phyloP scores from a whole-genome alignment of 108 stramenopile genomes.

The Skeletonema potamos region DNA sequence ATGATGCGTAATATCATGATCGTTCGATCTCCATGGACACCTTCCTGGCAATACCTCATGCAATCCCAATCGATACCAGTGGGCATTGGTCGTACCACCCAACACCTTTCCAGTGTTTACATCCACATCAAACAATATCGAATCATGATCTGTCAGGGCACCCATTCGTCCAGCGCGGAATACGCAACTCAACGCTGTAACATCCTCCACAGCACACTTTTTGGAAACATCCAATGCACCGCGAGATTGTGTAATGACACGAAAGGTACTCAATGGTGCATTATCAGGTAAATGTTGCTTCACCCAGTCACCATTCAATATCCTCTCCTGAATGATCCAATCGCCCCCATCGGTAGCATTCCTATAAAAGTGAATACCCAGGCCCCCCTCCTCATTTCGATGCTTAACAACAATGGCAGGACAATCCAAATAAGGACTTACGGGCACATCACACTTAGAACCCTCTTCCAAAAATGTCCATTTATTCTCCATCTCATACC shows the following conservation, averaged over 20 bases:
- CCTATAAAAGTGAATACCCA: constrained; percentile 94
- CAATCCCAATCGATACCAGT: constrained; percentile 95
- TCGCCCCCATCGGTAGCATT: constrained; percentile 94
- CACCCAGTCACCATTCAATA: constrained; percentile 80
- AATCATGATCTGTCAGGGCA: constrained; percentile 94
- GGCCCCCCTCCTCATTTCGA: constrained; percentile 96
- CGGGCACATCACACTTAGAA: constrained; percentile 75
- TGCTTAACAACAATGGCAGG: constrained; percentile 95
- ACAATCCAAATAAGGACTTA: constrained; percentile 84
- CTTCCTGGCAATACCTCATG: constrained; percentile 52
- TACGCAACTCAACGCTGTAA: constrained; percentile 90
- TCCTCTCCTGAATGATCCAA: constrained; percentile 97
- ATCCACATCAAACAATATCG: constrained; percentile 97
- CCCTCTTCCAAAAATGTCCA: constrained; percentile 95
- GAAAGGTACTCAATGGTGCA: constrained; percentile 97
- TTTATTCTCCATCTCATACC: constrained; percentile 96
- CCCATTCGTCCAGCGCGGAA: constrained; percentile 92
- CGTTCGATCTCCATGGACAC: constrained; percentile 68
- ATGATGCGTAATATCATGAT: constrained; percentile 67
- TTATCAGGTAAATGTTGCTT: constrained; percentile 75
- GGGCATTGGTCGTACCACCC: constrained; percentile 94
- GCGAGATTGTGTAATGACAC: constrained; percentile 93
- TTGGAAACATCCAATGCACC: constrained; percentile 58
- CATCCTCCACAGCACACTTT: constrained; percentile 32
- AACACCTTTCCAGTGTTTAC: constrained; percentile 73